Evolutionary conservation across 139 green algal species (phyloP), one percentile per base, ranked within the genome.

Genomic region (Chlorella sorokiniana): DNA sequence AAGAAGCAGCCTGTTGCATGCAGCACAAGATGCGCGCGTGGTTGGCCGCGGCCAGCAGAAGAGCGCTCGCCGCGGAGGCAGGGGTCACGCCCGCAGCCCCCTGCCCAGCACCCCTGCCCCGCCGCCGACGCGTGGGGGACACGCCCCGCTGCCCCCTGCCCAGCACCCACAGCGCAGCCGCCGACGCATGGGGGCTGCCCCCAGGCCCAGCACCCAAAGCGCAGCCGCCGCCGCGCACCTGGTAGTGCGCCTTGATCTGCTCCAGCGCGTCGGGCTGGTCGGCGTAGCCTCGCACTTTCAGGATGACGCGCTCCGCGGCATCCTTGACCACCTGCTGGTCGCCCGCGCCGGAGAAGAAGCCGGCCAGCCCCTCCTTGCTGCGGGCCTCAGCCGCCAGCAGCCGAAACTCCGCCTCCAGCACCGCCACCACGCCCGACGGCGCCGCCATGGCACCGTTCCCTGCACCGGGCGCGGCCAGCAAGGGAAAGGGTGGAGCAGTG

Each of bases 261-360:
- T 86, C 69, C 16, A 89, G n/a, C 3, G 83, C 85, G 18, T 86
- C 71, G 0, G 83, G 69, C 10, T 79, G 61, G 22, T 87, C 71
- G 22, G 69, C 65, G 29, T 90, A 62, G 8, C 70, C 70, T 1
- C 91, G 83, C 40, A 96, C 78, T 69, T 88, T 89, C 14, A 94
- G 75, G 31, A 94, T 42, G 1, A 88, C 89, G 8, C 89, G 48
- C 76, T 96, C 93, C 8, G 93, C 86, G 8, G 86, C 82, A 70
- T 95, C 93, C 79, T 92, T 95, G 27, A 96, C 80, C 37, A 91
- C 86, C 16, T 90, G 86, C 37, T 93, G 83, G 33, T 96, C 89
- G 4, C 84, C 86, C 25, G 90, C 86, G 23, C 84, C 81, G 35
- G 88, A 91, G 29, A 95, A 83, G 42, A 93, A 91, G 20, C 86